Evolutionary conservation across 495 filamentous ascomycete genomes (phyloP).

Genomic region (Penicillium dipodomyicola): DNA sequence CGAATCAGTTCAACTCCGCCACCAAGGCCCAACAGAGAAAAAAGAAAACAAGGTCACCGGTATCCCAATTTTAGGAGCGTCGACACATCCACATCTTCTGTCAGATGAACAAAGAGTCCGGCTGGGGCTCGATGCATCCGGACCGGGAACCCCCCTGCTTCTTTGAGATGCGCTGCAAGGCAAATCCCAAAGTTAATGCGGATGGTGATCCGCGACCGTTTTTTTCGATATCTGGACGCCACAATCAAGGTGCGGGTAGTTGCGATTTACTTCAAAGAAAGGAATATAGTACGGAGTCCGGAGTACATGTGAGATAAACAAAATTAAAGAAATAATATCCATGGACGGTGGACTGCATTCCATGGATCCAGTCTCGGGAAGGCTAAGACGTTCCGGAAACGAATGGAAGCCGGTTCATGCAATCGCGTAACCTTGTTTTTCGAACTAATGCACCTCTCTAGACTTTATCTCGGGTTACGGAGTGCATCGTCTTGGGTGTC

Average conservation of each 20-base stretch:
- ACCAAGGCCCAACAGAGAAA: background rate
- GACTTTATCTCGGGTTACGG: conserved; percentile 19
- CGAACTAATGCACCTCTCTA: conserved; percentile 38
- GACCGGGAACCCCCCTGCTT: conserved; percentile 5
- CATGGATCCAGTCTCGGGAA: conserved; percentile 5
- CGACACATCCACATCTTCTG: conserved; percentile 6
- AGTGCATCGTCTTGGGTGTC: conserved; percentile 13
- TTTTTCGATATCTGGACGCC: conserved; percentile 1
- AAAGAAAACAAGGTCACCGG: background rate
- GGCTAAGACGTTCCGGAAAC: conserved; percentile 9
- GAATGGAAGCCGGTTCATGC: conserved; percentile 31
- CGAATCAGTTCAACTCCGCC: background rate
- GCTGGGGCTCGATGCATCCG: conserved; percentile 6
- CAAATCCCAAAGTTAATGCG: conserved; percentile 4
- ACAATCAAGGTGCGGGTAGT: background rate
- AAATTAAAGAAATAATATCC: background rate
- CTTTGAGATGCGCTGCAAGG: conserved; percentile 2
- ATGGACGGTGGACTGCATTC: background rate
- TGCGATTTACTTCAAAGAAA: background rate
- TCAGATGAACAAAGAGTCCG: conserved; percentile 10
- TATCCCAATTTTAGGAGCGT: conserved; percentile 6
- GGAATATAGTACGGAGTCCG: background rate
- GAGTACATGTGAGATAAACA: background rate
- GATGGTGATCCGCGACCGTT: conserved; percentile 8
- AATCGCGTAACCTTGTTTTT: conserved; percentile 26